Base-by-base conservation (phyloP, 306 rosid genomes). In the Mimosa bimucronata region DNA sequence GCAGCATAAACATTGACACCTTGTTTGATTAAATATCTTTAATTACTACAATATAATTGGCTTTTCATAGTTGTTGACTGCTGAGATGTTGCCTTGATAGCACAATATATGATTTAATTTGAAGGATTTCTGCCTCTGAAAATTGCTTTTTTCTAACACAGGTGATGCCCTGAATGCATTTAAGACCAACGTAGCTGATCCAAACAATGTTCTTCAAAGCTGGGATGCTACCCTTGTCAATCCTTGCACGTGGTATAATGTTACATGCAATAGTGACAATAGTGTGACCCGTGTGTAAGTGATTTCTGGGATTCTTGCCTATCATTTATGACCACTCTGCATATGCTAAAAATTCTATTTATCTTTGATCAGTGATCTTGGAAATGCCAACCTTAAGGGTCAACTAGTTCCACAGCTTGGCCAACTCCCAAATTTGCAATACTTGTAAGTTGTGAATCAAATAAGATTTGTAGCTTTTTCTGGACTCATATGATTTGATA, bases 161-260 rank as follows among this genome's bases (percentile, higher is more conserved):
- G 96, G 87, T 31, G 97, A 93, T 67, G 97, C 94, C 26, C 76
- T 93, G 82, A 75, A 31, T 77, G 86, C 88, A 15, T 81, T 91
- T 50, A 93, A 78, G 86, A 64, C 73, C 69, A 80, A 9, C 77
- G 28, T 93, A 78, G 55, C 0, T 12, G 97, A 93, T 85, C 90
- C 97, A 66, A 85, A 66, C 50, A 68, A 44, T 80, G 88, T 81
- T 71, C 83, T 93, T 53, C 87, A 78, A 62, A 91, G 81, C 82
- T 93, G 97, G 97, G 90, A 91, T 86, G 7, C 89, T 31, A 82
- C 88, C 7, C 88, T 88, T 15, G 90, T 84, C 69, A 89, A 76
- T 89, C 97, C 97, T 74, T 93, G 97, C 72, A 88, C 94, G 6
- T 93, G 97, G 97, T 87, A 88, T 69, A 90, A 91, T 48, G 87